A percentile compares a stretch with the other conserved stretches of the same genome.
These are phyloP conservation scores for Spergularia azorica DNA, from an alignment of 179 eudicot species.

Conservation along the genomic window DNA sequence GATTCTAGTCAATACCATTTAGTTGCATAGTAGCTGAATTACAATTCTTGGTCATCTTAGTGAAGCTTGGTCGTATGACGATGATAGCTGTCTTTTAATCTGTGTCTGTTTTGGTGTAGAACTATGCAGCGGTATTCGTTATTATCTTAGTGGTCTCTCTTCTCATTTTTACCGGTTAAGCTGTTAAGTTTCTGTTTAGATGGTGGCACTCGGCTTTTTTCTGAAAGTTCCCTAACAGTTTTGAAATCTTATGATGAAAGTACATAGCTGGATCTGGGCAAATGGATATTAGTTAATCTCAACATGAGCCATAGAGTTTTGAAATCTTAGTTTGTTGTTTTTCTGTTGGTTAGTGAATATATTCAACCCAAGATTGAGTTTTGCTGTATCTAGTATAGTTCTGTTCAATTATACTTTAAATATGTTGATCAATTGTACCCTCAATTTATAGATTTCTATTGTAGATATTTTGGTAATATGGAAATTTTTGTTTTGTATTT, in stretches of 20 bases:
- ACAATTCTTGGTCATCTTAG: not conserved
- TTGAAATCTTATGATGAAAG: not conserved
- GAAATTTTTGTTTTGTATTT: not conserved
- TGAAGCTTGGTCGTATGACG: slow-evolving; percentile 4
- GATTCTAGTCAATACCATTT: not conserved
- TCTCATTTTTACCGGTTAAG: not conserved
- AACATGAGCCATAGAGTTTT: not conserved
- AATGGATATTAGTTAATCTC: not conserved
- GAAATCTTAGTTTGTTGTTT: not conserved
- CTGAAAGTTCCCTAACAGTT: not conserved
- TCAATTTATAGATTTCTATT: not conserved
- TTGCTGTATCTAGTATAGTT: not conserved
- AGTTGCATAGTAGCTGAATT: not conserved
- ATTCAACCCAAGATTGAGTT: not conserved
- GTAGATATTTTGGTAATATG: not conserved
- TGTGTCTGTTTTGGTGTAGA: not conserved
- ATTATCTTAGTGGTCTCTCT: not conserved
- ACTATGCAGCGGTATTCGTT: not conserved
- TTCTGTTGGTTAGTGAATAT: not conserved
- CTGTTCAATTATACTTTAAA: not conserved
- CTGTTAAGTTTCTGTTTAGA: not conserved
- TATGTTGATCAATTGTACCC: not conserved
- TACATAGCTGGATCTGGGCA: not conserved
- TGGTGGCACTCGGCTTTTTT: not conserved
- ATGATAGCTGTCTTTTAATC: not conserved